These are phyloP conservation scores for Striga hermonthica DNA, from an alignment of 305 asterid species.

Conservation along the genomic window DNA sequence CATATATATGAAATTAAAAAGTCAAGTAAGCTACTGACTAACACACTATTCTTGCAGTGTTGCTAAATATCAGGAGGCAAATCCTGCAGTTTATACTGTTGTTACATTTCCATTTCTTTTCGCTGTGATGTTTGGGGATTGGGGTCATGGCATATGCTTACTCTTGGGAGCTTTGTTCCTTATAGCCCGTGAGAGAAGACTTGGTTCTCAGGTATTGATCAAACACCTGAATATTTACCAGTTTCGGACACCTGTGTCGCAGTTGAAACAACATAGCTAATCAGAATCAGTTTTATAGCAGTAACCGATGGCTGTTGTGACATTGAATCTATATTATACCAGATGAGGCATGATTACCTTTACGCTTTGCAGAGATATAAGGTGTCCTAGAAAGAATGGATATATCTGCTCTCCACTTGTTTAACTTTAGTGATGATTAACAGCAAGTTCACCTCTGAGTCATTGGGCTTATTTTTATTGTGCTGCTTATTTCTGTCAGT, in stretches of 20 bases:
- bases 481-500: conserved; percentile 21
- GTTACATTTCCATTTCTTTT: conserved; percentile 94
- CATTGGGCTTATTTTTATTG: background rate
- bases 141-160: conserved; percentile 98
- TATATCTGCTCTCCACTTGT: background rate
- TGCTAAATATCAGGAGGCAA: conserved; percentile 89
- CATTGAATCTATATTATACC: conserved; percentile 19
- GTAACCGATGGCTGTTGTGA: conserved; percentile 22
- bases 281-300: conserved; percentile 11
- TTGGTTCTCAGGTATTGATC: conserved; percentile 69
- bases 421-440: conserved; percentile 18
- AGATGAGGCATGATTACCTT: conserved; percentile 9
- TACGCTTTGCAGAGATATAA: too few relatives aligned
- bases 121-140: conserved; percentile 98
- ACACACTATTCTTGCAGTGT: conserved; percentile 51
- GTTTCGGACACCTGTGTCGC: background rate
- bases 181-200: conserved; percentile 74
- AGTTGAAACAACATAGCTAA: background rate
- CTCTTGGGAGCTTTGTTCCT: conserved; percentile 82
- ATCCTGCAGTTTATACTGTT: conserved; percentile 83
- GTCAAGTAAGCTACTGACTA: conserved; percentile 29
- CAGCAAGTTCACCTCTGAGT: conserved; percentile 15
- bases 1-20: conserved; percentile 15
- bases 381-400: too few relatives aligned
- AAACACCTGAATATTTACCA: conserved; percentile 20